These are phyloP conservation scores for Hypoxylon trugodes DNA, from an alignment of 495 filamentous ascomycete genomes.

Conservation along the genomic window DNA sequence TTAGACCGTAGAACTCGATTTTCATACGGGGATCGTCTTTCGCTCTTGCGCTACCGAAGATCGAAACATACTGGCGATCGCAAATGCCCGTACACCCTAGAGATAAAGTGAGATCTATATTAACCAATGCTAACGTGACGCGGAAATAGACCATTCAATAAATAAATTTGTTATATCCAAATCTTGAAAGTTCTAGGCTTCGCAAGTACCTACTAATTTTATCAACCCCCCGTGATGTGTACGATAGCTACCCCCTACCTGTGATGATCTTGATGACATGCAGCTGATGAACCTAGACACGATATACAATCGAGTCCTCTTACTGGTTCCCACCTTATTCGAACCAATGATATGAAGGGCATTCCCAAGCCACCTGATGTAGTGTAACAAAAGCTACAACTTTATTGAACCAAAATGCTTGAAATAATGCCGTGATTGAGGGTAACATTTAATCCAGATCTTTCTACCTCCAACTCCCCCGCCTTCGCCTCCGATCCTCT, in stretches of 20 bases:
- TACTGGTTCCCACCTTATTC: slow-evolving; percentile 15
- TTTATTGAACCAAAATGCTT: slow-evolving; percentile 5
- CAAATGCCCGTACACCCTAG: too few relatives aligned
- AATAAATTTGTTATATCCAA: too few relatives aligned
- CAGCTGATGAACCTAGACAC: neutral
- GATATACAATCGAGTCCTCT: neutral
- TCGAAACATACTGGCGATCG: too few relatives aligned
- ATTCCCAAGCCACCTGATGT: slow-evolving; percentile 7
- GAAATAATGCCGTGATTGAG: neutral
- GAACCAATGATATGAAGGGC: slow-evolving; percentile 1
- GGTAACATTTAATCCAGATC: neutral
- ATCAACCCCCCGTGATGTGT: too few relatives aligned
- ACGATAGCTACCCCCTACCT: too few relatives aligned
- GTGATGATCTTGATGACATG: neutral
- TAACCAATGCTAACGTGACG: too few relatives aligned
- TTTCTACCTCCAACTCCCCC: slow-evolving; percentile 30
- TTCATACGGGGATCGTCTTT: too few relatives aligned
- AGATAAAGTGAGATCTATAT: too few relatives aligned
- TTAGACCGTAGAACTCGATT: too few relatives aligned
- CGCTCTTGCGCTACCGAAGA: too few relatives aligned
- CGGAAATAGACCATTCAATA: too few relatives aligned
- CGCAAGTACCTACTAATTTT: too few relatives aligned
- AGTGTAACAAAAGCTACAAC: neutral
- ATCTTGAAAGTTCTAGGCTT: neutral
- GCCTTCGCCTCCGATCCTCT: slow-evolving; percentile 14